Conservation (phyloP, 78 protist species). For the Tieghemostelium lacteum region DNA sequence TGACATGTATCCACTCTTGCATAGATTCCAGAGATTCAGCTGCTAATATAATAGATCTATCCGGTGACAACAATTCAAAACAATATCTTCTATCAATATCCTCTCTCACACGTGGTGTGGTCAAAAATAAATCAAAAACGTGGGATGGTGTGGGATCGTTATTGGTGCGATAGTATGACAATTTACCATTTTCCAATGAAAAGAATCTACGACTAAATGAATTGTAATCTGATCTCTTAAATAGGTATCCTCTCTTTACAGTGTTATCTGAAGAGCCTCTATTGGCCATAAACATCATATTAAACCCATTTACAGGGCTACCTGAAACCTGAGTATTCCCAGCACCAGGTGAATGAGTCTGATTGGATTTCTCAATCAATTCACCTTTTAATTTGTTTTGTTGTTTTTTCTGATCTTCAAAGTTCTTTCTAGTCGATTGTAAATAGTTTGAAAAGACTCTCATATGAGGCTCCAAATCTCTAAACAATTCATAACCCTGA, state of each 20-base stretch:
- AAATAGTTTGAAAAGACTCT: constrained; percentile 60
- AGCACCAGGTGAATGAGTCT: constrained; percentile 6
- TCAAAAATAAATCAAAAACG: constrained; percentile 51
- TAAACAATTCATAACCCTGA: constrained; percentile 75
- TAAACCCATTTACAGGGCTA: constrained; percentile 63
- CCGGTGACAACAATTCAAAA: constrained; percentile 78
- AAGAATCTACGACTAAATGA: constrained; percentile 66
- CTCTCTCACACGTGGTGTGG: constrained; percentile 53
- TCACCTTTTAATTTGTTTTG: constrained; percentile 34
- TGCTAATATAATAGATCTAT: constrained; percentile 55
- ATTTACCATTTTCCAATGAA: constrained; percentile 57
- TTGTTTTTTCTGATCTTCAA: constrained; percentile 58
- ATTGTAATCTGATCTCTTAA: constrained; percentile 62
- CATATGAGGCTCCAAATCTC: constrained; percentile 75
- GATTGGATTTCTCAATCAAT: constrained; percentile 18
- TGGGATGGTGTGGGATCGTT: constrained; percentile 78
- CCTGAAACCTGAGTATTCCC: not conserved
- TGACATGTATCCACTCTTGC: constrained; percentile 79
- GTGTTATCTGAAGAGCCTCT: constrained; percentile 25
- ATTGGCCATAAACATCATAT: constrained; percentile 30
- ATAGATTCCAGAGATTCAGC: constrained; percentile 73
- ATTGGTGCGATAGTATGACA: constrained; percentile 54
- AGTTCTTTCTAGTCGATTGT: constrained; percentile 63
- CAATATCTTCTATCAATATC: constrained; percentile 77
- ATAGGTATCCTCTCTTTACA: constrained; percentile 43